phyloP scores from a whole-genome alignment of 1,284 basidiomycete genomes.

The Ustilago bromivora region DNA sequence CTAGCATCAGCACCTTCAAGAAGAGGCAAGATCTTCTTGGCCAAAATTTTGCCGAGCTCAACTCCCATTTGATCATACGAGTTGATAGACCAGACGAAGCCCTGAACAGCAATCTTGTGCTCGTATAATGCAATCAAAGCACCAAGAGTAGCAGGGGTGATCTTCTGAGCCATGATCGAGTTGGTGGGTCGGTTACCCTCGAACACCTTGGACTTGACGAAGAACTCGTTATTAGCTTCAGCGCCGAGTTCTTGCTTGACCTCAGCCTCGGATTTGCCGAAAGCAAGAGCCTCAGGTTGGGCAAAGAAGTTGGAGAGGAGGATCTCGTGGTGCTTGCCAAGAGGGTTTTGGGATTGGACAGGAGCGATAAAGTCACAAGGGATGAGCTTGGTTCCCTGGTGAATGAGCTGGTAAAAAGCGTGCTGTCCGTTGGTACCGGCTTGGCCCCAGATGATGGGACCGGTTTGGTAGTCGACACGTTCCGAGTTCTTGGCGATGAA shows the following conservation, averaged over 20 bases:
- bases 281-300: conserved; percentile 90
- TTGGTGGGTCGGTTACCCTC: conserved; percentile 97
- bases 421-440: conserved; percentile 98
- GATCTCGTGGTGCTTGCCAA: conserved; percentile 91
- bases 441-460: conserved; percentile 98
- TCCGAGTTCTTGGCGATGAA: conserved; percentile 92
- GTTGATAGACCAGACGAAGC: conserved; percentile 97
- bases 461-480: conserved; percentile 94
- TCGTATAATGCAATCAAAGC: conserved; percentile 92
- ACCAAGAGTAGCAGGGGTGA: conserved; percentile 90
- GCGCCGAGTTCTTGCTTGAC: conserved; percentile 82
- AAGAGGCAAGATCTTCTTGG: conserved; percentile 92
- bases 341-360: conserved; percentile 91
- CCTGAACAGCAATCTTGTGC: conserved; percentile 99
- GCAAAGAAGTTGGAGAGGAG: conserved; percentile 98
- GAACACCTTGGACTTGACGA: conserved; percentile 97
- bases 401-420: conserved; percentile 98
- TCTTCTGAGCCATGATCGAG: conserved; percentile 91
- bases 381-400: conserved; percentile 79
- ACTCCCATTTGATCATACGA: conserved; percentile 79
- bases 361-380: conserved; percentile 95
- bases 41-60: conserved; percentile 87
- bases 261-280: conserved; percentile 93
- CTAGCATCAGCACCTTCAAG: conserved; percentile 77
- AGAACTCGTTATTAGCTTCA: conserved; percentile 80